These are phyloP conservation scores for Cajanus cajan DNA, from an alignment of 306 rosid species.

Conservation along the genomic window DNA sequence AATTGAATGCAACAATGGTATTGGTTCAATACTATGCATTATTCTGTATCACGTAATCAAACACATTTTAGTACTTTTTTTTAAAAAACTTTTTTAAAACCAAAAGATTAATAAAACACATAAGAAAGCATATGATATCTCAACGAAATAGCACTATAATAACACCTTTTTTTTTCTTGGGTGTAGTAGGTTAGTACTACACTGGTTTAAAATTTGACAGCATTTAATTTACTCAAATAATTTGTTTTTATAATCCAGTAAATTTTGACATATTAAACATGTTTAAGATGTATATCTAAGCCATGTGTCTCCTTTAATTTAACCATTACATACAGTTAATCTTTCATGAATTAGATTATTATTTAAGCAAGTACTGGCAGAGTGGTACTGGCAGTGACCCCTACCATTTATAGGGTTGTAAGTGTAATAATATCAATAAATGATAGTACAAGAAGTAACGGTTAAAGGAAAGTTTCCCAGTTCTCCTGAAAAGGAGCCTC, in stretches of 20 bases:
- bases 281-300: background rate
- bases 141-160: background rate
- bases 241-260: too few relatives aligned
- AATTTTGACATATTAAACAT: background rate
- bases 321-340: background rate
- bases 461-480: conserved; percentile 35
- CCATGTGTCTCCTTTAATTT: background rate
- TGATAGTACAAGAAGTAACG: conserved; percentile 29
- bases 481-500: conserved; percentile 46
- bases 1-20: background rate
- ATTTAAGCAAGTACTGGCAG: background rate
- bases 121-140: background rate
- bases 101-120: too few relatives aligned
- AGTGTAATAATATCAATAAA: conserved; percentile 19
- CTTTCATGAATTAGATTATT: background rate
- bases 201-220: background rate
- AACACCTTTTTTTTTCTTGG: background rate
- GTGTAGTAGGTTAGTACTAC: too few relatives aligned
- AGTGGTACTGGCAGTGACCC: background rate
- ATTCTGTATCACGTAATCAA: background rate
- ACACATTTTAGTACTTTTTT: background rate
- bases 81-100: too few relatives aligned
- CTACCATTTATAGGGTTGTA: background rate
- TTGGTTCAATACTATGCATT: background rate
- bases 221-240: background rate